These are phyloP conservation scores for Didymosphaeria variabile DNA, from an alignment of 2,329 filamentous ascomycete genomes.

Conservation along the genomic window DNA sequence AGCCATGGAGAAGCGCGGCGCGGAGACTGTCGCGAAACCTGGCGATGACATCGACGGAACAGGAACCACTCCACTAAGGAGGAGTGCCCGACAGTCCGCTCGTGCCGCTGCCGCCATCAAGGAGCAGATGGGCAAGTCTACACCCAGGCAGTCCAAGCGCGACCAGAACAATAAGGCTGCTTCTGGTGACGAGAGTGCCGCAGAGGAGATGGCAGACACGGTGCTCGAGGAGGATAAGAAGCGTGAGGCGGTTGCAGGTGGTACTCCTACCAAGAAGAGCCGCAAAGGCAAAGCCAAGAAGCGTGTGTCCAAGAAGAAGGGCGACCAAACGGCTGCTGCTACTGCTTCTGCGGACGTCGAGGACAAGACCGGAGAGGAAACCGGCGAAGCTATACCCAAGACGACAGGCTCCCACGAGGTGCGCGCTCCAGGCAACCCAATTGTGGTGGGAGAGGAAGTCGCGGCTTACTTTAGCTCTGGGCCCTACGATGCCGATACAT, in stretches of 20 bases:
- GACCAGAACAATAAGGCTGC: not conserved
- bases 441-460: too few species aligned
- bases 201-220: not conserved
- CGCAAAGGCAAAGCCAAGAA: not conserved
- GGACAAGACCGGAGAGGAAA: not conserved
- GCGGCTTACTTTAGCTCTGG: too few species aligned
- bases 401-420: not conserved
- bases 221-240: not conserved
- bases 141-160: not conserved
- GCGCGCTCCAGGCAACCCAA: too few species aligned
- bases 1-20: too few species aligned
- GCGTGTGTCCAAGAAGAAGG: slow-evolving; percentile 4
- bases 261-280: not conserved
- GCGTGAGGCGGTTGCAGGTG: not conserved
- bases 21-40: too few species aligned
- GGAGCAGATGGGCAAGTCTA: not conserved
- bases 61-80: not conserved
- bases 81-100: not conserved
- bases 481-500: not conserved
- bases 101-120: not conserved
- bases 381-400: too few species aligned
- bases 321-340: not conserved
- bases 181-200: not conserved
- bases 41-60: not conserved
- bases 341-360: not conserved